Evolutionary conservation across 2,329 filamentous ascomycete genomes (phyloP).

Genomic region (Sporothrix globosa): DNA sequence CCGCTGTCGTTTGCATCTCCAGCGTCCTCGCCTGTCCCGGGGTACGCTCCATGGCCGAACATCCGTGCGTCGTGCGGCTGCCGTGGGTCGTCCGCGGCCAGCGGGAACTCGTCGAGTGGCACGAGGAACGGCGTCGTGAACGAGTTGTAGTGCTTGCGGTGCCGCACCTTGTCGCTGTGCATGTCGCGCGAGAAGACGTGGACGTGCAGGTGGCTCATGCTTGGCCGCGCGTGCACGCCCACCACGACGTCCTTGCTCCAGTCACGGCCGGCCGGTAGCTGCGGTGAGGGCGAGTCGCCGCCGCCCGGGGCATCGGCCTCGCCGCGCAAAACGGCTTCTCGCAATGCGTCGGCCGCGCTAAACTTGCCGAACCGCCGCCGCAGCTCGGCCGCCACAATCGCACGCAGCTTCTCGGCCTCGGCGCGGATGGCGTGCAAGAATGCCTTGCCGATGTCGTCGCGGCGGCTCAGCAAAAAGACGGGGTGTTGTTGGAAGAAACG

Average conservation of each 20-base stretch:
- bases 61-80: constrained; percentile 56
- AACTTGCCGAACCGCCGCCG: constrained; percentile 66
- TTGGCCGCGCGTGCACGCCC: constrained; percentile 84
- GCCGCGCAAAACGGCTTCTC: constrained; percentile 70
- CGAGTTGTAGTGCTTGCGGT: constrained; percentile 88
- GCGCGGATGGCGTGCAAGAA: constrained; percentile 68
- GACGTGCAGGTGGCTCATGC: constrained; percentile 89
- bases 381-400: constrained; percentile 74
- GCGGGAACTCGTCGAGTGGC: constrained; percentile 75
- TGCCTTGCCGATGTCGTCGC: constrained; percentile 55
- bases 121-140: constrained; percentile 88
- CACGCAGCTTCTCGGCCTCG: constrained; percentile 64
- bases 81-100: constrained; percentile 66
- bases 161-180: constrained; percentile 70
- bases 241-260: constrained; percentile 74
- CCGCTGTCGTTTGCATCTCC: background rate
- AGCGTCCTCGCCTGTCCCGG: background rate
- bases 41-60: background rate
- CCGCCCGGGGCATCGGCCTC: constrained; percentile 66
- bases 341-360: constrained; percentile 65
- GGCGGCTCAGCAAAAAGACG: constrained; percentile 61
- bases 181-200: constrained; percentile 85
- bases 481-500: constrained; percentile 68
- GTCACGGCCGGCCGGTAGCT: constrained; percentile 71
- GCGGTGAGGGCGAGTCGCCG: constrained; percentile 29